Percentiles rank a stretch among this genome's conserved stretches.
Evolutionary conservation across 2,329 filamentous ascomycete genomes (phyloP).

Genomic region (Graphilbum ipis-grandicollis): DNA sequence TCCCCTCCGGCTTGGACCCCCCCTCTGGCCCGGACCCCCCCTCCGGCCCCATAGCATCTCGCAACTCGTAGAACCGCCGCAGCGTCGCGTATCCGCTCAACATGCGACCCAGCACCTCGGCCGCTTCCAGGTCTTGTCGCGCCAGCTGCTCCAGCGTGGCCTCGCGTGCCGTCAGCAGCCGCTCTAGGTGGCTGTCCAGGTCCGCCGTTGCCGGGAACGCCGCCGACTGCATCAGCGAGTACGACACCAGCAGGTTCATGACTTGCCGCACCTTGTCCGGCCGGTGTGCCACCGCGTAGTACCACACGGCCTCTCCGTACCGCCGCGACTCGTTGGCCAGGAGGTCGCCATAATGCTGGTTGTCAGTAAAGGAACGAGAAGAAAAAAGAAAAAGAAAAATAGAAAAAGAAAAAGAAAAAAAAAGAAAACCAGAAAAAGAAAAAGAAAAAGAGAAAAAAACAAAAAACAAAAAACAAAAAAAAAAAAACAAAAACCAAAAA

Average conservation of each 20-base stretch:
- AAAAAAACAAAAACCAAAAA: background rate
- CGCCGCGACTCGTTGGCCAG: slow-evolving; percentile 55
- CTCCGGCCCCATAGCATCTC: too few species aligned
- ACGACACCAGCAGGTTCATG: slow-evolving; percentile 70
- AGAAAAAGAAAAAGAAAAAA: background rate
- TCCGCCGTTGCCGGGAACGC: slow-evolving; percentile 56
- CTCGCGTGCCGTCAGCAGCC: slow-evolving; percentile 55
- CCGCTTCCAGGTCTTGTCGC: slow-evolving; percentile 61
- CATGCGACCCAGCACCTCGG: slow-evolving; percentile 65
- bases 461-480: background rate
- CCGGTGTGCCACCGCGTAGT: slow-evolving; percentile 75
- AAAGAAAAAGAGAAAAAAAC: background rate
- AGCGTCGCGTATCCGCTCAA: slow-evolving; percentile 86
- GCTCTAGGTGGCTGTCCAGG: slow-evolving; percentile 54
- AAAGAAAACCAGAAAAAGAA: background rate
- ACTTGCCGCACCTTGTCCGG: slow-evolving; percentile 67
- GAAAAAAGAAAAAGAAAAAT: background rate
- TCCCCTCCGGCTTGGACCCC: too few species aligned
- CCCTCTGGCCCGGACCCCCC: too few species aligned
- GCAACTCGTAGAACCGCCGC: slow-evolving; percentile 76
- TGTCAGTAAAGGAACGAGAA: background rate
- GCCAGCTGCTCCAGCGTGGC: slow-evolving; percentile 55
- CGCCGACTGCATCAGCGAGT: slow-evolving; percentile 70
- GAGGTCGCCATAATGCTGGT: slow-evolving; percentile 64
- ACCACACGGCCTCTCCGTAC: slow-evolving; percentile 77